Percentiles rank a stretch among this genome's conserved stretches.
phyloP scores from a whole-genome alignment of 2,329 filamentous ascomycete genomes.

The Albophoma yamanashiensis region DNA sequence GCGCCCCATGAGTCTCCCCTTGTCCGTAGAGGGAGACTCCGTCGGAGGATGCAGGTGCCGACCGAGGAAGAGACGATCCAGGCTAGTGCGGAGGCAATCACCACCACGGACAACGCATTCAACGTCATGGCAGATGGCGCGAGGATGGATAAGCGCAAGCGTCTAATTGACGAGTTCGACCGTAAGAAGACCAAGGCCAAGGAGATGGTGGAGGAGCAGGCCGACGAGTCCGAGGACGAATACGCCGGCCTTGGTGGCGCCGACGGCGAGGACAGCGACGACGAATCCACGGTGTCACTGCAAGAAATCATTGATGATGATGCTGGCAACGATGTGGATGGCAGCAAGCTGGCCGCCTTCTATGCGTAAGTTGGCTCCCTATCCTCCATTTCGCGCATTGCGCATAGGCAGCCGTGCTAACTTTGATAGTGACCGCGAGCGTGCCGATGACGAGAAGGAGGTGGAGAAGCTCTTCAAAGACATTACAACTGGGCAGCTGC shows the following conservation, averaged over 20 bases:
- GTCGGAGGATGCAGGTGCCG: constrained; percentile 26
- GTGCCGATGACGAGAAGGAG: constrained; percentile 71
- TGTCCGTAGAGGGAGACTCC: constrained; percentile 46
- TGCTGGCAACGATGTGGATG: constrained; percentile 64
- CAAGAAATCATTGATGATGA: constrained; percentile 87
- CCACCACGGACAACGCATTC: constrained; percentile 41
- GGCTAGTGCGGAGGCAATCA: background rate
- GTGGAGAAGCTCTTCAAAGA: constrained; percentile 89
- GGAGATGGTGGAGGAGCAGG: constrained; percentile 83
- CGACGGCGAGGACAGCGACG: constrained; percentile 78
- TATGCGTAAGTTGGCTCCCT: constrained; percentile 62
- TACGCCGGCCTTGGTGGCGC: constrained; percentile 88
- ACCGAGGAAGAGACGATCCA: constrained; percentile 1
- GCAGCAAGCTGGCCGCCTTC: constrained; percentile 72
- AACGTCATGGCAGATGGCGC: constrained; percentile 58
- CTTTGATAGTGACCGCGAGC: constrained; percentile 58
- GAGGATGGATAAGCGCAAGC: constrained; percentile 42
- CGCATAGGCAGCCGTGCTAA: constrained; percentile 4
- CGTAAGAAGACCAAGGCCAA: constrained; percentile 81
- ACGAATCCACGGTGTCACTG: constrained; percentile 58
- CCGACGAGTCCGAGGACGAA: constrained; percentile 96
- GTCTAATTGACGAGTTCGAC: constrained; percentile 51
- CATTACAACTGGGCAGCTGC: constrained; percentile 78
- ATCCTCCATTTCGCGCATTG: background rate
- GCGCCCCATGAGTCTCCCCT: constrained; percentile 53